Evolutionary conservation across 495 filamentous ascomycete species (phyloP), one percentile per base, ranked within the genome.

Genomic region (Lasiosphaeria ovina): DNA sequence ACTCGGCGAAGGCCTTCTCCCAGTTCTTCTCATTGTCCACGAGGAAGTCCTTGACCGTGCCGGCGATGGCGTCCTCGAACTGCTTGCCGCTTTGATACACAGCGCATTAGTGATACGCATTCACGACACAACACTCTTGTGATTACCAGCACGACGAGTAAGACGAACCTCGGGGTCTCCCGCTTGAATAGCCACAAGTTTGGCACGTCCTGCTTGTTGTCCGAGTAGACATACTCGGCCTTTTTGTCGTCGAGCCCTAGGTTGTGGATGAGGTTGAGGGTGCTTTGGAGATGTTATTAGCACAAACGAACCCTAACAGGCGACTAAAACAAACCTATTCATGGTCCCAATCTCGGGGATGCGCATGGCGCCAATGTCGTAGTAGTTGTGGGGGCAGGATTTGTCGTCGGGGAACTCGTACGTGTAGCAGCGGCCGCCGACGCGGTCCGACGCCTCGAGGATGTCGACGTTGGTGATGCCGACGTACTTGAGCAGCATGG

Each of bases 341-440:
- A 76, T 74, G 3, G 67, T 50, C 3, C 35, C 12, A 31, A 61
- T 74, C 14, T 72, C 33, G 6, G 76, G 76, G 57, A 68, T 77
- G 35, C 76, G 59, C 76, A 78, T 79, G 3, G 74, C 75, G 1
- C 77, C 77, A 32, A 74, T 68, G 63, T 80, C 77, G 55, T 72
- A 80, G 61, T 80, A 79, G 54, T 76, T 60, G 38, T 74, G 73
- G 12, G 38, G 34, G 33, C 44, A 49, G 12, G 49, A 50, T n/a
- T 40, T 31, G 51, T 55, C 35, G 42, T 69, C 34, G 9, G 34
- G 45, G 53, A 76, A 72, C 6, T 64, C 16, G 34, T 76, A 65
- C 4, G 73, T 74, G 42, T 67, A 74, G 9, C 70, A 51, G 14
- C 74, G 42, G 10, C 73, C 72, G 24, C 72, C 73, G n/a, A 68